These are phyloP conservation scores for Candida frijolesensis DNA, from an alignment of 1,139 yeast genomes.

Conservation along the genomic window DNA sequence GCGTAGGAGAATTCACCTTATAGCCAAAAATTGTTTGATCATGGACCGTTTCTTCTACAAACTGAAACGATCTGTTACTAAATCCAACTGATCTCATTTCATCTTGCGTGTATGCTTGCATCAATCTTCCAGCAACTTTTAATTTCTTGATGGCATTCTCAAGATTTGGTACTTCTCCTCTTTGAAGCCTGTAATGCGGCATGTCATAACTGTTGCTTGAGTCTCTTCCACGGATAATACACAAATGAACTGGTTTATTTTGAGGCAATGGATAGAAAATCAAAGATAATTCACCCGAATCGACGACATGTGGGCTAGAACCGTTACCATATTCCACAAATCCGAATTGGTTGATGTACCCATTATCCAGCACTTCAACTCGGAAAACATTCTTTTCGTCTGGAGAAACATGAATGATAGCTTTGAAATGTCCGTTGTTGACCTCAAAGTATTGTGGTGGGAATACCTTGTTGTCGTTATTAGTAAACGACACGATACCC, in stretches of 20 bases:
- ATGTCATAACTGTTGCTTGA: slow-evolving; percentile 75
- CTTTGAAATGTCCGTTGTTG: slow-evolving; percentile 71
- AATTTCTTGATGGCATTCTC: slow-evolving; percentile 76
- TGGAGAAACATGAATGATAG: slow-evolving; percentile 67
- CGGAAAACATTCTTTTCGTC: slow-evolving; percentile 54
- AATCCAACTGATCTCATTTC: slow-evolving; percentile 82
- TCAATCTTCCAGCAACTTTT: slow-evolving; percentile 82
- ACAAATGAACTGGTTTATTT: slow-evolving; percentile 81
- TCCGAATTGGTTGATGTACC: slow-evolving; percentile 31
- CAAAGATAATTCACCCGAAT: slow-evolving; percentile 33
- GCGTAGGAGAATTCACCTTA: slow-evolving; percentile 30
- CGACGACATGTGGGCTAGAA: slow-evolving; percentile 24
- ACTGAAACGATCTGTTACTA: slow-evolving; percentile 78
- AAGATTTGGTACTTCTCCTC: slow-evolving; percentile 68
- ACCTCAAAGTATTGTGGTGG: slow-evolving; percentile 78
- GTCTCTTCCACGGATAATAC: slow-evolving; percentile 76
- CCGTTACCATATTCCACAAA: slow-evolving; percentile 23
- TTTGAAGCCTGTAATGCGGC: slow-evolving; percentile 53
- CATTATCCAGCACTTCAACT: slow-evolving; percentile 28
- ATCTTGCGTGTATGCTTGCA: slow-evolving; percentile 93
- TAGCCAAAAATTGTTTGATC: slow-evolving; percentile 42
- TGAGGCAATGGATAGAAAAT: slow-evolving; percentile 60
- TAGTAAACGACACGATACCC: slow-evolving; percentile 37
- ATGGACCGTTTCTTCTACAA: slow-evolving; percentile 61
- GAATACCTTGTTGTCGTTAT: slow-evolving; percentile 49